phyloP scores from a whole-genome alignment of 192 early-diverging fungal species.

The Linderina pennispora region DNA sequence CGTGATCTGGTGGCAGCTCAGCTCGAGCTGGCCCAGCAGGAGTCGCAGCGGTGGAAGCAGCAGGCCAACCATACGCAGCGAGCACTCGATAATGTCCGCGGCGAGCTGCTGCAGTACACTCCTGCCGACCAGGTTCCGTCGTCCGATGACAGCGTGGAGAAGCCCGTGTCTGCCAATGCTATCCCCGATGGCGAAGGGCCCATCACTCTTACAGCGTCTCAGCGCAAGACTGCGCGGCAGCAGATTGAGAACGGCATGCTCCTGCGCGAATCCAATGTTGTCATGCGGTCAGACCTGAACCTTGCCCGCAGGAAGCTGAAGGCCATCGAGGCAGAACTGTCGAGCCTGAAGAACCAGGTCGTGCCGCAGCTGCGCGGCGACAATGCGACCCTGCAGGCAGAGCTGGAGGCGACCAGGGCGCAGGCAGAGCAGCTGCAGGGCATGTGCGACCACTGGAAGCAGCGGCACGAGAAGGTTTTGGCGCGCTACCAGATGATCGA shows the following conservation, averaged over 20 bases:
- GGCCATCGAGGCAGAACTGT: constrained; percentile 41
- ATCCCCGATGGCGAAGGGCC: constrained; percentile 23
- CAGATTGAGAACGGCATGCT: constrained; percentile 61
- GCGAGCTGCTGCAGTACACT: constrained; percentile 44
- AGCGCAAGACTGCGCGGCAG: constrained; percentile 57
- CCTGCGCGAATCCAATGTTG: constrained; percentile 73
- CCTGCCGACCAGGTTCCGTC: constrained; percentile 16
- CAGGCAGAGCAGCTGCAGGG: constrained; percentile 49
- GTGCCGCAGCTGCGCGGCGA: constrained; percentile 44
- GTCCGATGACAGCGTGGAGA: constrained; percentile 2
- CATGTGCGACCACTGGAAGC: constrained; percentile 69
- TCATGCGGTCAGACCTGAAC: constrained; percentile 56
- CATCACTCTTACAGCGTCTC: constrained; percentile 46
- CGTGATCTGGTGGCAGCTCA: constrained; percentile 66
- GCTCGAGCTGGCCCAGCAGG: constrained; percentile 59
- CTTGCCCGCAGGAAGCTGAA: constrained; percentile 12
- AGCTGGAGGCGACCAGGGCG: constrained; percentile 52
- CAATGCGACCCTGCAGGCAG: constrained; percentile 46
- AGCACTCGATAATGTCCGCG: constrained; percentile 62
- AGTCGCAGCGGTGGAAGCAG: constrained; percentile 57
- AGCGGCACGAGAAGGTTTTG: constrained; percentile 63
- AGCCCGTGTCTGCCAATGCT: not conserved
- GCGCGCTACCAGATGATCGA: constrained; percentile 76
- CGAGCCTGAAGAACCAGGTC: constrained; percentile 50
- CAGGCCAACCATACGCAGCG: constrained; percentile 58